Evolutionary conservation across 495 filamentous ascomycete genomes (phyloP).

Genomic region (Hypomontagnella submonticulosa): DNA sequence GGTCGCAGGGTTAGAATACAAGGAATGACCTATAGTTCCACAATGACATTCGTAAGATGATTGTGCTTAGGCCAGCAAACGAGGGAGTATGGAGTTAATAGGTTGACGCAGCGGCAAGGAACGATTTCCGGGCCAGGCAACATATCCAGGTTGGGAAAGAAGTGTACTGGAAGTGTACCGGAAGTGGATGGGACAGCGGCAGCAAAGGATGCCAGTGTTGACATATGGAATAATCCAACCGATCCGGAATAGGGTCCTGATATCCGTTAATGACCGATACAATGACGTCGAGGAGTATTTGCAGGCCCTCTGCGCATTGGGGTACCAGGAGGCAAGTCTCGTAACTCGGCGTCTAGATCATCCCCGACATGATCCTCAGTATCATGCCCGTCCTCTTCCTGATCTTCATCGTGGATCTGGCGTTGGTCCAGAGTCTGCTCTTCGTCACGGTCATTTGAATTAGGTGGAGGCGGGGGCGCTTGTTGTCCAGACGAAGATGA

Average conservation of each 20-base stretch:
- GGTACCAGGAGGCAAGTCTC: not conserved
- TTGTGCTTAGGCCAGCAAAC: not conserved
- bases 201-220: slow-evolving; percentile 21
- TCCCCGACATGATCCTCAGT: slow-evolving; percentile 43
- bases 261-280: slow-evolving; percentile 25
- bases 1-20: not conserved
- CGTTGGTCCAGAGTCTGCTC: slow-evolving; percentile 54
- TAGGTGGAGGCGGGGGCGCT: slow-evolving; percentile 20
- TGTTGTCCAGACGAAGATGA: slow-evolving; percentile 45
- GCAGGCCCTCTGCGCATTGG: too few species aligned
- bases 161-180: slow-evolving; percentile 21
- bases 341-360: slow-evolving; percentile 21
- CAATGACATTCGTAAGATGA: not conserved
- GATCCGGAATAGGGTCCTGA: slow-evolving; percentile 3
- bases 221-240: slow-evolving; percentile 5
- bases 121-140: not conserved
- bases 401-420: slow-evolving; percentile 49
- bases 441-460: slow-evolving; percentile 49
- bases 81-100: slow-evolving; percentile 2
- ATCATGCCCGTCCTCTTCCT: slow-evolving; percentile 35
- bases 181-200: slow-evolving; percentile 17
- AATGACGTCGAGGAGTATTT: too few species aligned
- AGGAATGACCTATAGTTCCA: slow-evolving; percentile 9
- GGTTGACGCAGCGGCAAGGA: slow-evolving; percentile 5
- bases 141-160: slow-evolving; percentile 17